Conservation (phyloP, 441 rosid genomes). For the Flueggea neowawraea region DNA sequence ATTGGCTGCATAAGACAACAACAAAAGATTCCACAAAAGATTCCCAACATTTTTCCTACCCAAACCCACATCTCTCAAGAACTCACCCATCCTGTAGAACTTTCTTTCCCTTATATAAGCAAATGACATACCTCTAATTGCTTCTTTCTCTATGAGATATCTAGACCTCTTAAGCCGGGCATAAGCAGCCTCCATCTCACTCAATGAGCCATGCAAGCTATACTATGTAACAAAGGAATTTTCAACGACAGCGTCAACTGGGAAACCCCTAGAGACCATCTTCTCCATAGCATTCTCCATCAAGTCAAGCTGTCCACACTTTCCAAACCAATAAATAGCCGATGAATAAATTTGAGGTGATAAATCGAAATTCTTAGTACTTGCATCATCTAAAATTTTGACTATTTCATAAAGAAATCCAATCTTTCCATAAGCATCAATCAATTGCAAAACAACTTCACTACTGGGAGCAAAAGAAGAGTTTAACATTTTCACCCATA, state of each 20-base stretch:
- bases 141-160: constrained; percentile 46
- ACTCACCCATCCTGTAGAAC: constrained; percentile 57
- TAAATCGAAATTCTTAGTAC: constrained; percentile 29
- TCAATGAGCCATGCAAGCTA: constrained; percentile 51
- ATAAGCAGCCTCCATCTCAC: constrained; percentile 64
- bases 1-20: constrained; percentile 65
- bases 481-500: constrained; percentile 56
- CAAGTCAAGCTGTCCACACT: constrained; percentile 52
- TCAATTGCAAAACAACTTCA: constrained; percentile 37
- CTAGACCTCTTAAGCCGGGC: constrained; percentile 53
- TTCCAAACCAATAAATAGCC: constrained; percentile 71
- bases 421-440: constrained; percentile 45
- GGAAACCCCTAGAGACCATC: constrained; percentile 42
- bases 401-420: constrained; percentile 41
- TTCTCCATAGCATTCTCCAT: constrained; percentile 53
- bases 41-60: constrained; percentile 55
- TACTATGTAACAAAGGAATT: constrained; percentile 52
- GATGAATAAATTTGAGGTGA: constrained; percentile 34
- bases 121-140: constrained; percentile 54
- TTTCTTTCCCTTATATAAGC: constrained; percentile 46
- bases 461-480: constrained; percentile 41
- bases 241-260: constrained; percentile 50
- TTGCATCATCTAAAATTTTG: constrained; percentile 37
- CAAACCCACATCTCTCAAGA: constrained; percentile 62
- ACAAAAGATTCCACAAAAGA: constrained; percentile 65